Evolutionary conservation across 108 stramenopile genomes (phyloP), one percentile per base, ranked within the genome.

Genomic region (Cylindrotheca closterium): DNA sequence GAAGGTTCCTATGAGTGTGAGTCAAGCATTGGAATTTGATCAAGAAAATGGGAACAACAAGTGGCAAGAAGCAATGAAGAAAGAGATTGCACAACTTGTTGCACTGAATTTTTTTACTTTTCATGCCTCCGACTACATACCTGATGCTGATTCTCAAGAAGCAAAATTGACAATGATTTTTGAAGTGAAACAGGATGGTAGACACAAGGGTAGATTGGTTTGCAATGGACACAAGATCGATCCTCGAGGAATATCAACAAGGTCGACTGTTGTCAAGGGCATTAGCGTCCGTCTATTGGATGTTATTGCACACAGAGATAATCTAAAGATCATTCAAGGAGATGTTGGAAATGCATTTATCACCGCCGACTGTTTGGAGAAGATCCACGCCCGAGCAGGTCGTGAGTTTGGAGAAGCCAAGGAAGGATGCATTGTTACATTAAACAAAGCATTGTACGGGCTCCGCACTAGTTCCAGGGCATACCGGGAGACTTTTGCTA

Each of bases 211-310:
- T 0, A 30, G 80, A 12, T 23, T 68, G 0, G 72, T 79, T 17
- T 80, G 72, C 24, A 74, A 67, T 29, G 81, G 85, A 21, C 67
- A 87, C 65, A 28, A 67, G 32, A 56, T 67, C 8, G 67, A 78
- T 42, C 27, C 75, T 3, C 46, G 63, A 0, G 32, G 42, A 23
- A 25, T 50, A 4, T 46, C 58, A 17, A 70, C 64, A n/a, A 74
- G 74, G 22, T 56, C 73, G n/a, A 51, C 60, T 22, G 65, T 67
- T 23, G 77, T 80, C 2, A 68, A 59, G 27, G 4, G 58, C 5
- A 63, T 69, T 22, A 70, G 68, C 21, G 71, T 79, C 1, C 46
- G 68, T 8, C 45, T 85, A 2, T 31, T 69, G 15, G 23, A 70
- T 21, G 26, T 71, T 0, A 27, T 77, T 29, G 84, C 79, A 15